Evolutionary conservation across 495 filamentous ascomycete genomes (phyloP).

Genomic region (Amniculicola lignicola): DNA sequence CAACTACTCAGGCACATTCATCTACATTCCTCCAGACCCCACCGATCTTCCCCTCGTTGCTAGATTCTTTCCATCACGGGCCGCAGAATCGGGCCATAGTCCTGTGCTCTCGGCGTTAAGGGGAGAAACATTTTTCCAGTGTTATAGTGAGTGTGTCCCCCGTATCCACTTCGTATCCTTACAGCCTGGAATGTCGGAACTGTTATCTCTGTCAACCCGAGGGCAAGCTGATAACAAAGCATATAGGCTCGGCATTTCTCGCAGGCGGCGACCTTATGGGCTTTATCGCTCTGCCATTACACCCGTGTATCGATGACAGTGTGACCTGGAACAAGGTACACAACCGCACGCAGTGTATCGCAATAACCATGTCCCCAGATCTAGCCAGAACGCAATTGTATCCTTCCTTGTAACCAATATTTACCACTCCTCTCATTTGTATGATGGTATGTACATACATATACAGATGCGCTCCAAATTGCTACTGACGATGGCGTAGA

Average conservation of each 20-base stretch:
- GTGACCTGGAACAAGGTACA: neutral
- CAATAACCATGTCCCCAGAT: neutral
- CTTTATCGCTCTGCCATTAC: neutral
- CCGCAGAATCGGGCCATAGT: neutral
- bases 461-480: no score
- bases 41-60: neutral
- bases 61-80: neutral
- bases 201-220: no score
- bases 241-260: neutral
- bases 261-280: neutral
- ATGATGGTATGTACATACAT: no score
- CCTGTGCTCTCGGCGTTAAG: neutral
- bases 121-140: neutral
- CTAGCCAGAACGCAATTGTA: no score
- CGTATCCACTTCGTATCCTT: neutral
- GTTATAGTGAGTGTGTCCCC: neutral
- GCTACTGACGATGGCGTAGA: no score
- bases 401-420: no score
- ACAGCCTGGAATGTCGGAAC: neutral
- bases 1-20: neutral
- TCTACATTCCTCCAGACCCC: neutral
- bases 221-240: no score
- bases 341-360: neutral
- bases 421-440: no score
- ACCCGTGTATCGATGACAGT: neutral